Base-by-base conservation (phyloP, 495 filamentous ascomycete genomes). In the Aspergillus heteromorphus region DNA sequence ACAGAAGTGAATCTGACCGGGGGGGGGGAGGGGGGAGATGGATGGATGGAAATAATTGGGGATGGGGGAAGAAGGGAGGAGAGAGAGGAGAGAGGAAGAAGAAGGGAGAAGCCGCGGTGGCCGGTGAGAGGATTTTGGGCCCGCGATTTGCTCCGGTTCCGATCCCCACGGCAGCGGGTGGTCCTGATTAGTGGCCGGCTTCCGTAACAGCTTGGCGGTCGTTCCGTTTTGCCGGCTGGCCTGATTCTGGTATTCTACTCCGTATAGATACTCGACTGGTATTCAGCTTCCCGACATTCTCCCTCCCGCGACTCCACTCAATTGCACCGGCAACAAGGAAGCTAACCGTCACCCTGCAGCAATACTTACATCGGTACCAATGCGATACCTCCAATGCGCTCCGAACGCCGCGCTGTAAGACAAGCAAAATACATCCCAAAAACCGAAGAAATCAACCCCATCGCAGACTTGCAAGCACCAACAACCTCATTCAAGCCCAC, bases 341-440 rank as follows among this genome's bases (percentile, higher is more conserved):
- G 34, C 34, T 38, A 38, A n/a, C 34, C 34, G 2, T 14, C 34
- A 13, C 13, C 3, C 34, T 38, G 34, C 34, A 38, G 34, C 6
- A 38, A 13, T 38, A 50, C 14, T 50, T 38, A 50, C 7, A 27
- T 4, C 11, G 13, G 21, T n/a, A 30, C 4, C 6, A 53, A 34
- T 6, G 42, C 23, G 13, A 42, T 20, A 16, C 13, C 34, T 42
- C 36, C 6, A 13, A 40, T 51, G 45, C 43, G 53, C 45, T 29
- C 19, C 45, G 56, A 70, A 72, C 71, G 63, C 71, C 69, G 63
- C 70, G 70, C 70, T 58, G 68, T 66, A 56, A 60, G 60, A 60
- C 50, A 52, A 54, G 36, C 10, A 5, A 61, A 58, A 45, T 52
- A 49, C 57, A 17, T 47, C 50, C 34, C 50, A 42, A 58, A 48